Percentiles rank a stretch among this genome's conserved stretches.
Conservation (phyloP, 495 filamentous ascomycete genomes). For the Clavariopsis aquatica region DNA sequence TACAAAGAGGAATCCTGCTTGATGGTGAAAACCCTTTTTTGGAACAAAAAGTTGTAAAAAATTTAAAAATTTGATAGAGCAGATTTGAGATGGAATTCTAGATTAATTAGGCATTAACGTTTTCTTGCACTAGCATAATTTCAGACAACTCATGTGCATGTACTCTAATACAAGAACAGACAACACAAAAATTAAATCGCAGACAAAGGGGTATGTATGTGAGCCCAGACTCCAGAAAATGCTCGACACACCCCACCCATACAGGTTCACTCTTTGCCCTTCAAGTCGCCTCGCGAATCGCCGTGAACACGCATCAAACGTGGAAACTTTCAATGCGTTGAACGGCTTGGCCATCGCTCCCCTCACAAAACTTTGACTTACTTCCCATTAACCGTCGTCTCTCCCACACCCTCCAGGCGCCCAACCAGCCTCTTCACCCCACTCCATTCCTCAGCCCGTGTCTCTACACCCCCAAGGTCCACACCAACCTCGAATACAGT, state of each 20-base stretch:
- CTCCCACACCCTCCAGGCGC: constrained; percentile 56
- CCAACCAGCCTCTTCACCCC: constrained; percentile 82
- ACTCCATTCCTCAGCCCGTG: constrained; percentile 85
- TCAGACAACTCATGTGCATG: neutral
- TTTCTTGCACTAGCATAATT: neutral
- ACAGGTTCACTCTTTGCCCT: neutral
- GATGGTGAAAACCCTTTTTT: too few species aligned
- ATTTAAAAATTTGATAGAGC: too few species aligned
- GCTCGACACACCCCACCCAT: neutral
- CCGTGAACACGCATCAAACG: too few species aligned
- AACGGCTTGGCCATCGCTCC: neutral
- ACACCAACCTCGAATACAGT: constrained; percentile 92
- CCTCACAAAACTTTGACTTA: neutral
- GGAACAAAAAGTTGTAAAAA: too few species aligned
- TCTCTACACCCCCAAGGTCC: constrained; percentile 77
- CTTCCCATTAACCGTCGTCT: neutral
- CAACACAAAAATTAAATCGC: neutral
- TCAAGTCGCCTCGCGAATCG: neutral
- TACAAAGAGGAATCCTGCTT: too few species aligned
- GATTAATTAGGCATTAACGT: too few species aligned
- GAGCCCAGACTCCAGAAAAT: constrained; percentile 7
- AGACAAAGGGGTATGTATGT: constrained; percentile 6
- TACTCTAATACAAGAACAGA: too few species aligned
- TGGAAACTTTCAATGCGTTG: too few species aligned
- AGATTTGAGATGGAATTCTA: too few species aligned